A percentile compares a stretch with the other conserved stretches of the same genome.
These are phyloP conservation scores for Kalmusia sp. DNA, from an alignment of 2,329 filamentous ascomycete genomes.

Conservation along the genomic window DNA sequence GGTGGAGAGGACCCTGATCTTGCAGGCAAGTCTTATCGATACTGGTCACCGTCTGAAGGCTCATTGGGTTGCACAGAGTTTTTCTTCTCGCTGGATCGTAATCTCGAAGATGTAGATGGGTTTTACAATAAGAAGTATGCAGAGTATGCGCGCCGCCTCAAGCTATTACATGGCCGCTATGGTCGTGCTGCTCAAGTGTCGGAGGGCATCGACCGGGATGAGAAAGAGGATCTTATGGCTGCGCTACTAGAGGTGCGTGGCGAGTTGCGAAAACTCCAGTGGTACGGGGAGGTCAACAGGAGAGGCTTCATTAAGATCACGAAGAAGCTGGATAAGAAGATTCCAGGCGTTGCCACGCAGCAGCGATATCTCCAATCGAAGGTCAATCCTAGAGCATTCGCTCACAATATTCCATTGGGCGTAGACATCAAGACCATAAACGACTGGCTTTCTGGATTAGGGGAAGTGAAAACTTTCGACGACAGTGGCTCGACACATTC, in stretches of 20 bases:
- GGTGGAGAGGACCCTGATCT: conserved; percentile 81
- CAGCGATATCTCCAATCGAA: conserved; percentile 87
- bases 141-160: conserved; percentile 83
- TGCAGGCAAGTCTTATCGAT: conserved; percentile 71
- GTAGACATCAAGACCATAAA: conserved; percentile 76
- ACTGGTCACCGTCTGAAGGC: conserved; percentile 5
- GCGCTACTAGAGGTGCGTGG: conserved; percentile 87
- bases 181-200: conserved; percentile 74
- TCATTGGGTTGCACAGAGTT: conserved; percentile 71
- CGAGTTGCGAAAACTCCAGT: conserved; percentile 89
- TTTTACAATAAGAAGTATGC: conserved; percentile 97
- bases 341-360: conserved; percentile 77
- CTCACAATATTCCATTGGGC: conserved; percentile 70
- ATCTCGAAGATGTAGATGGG: conserved; percentile 93
- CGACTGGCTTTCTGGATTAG: conserved; percentile 85
- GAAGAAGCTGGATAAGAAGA: conserved; percentile 98
- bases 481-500: conserved; percentile 76
- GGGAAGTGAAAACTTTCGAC: conserved; percentile 77
- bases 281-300: conserved; percentile 97
- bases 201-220: conserved; percentile 81
- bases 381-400: conserved; percentile 87
- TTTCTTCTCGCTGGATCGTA: conserved; percentile 95
- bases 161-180: conserved; percentile 87
- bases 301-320: conserved; percentile 97
- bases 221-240: conserved; percentile 88